Percentiles rank a stretch among this genome's conserved stretches.
Evolutionary conservation across 73 alveolate genomes (phyloP).

Genomic region (Tetrahymena borealis): DNA sequence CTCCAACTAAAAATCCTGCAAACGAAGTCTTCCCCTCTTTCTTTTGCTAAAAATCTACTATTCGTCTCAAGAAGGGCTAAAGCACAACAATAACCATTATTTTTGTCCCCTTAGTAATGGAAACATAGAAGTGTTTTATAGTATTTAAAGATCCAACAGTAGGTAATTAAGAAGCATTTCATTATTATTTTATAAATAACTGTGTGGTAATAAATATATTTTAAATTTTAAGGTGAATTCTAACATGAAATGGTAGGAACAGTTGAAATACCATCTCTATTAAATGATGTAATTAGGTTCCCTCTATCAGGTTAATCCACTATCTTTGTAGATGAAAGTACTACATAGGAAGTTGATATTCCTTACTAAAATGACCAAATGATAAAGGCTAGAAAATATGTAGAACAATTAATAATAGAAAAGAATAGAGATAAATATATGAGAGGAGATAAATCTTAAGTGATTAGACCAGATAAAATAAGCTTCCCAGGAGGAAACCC

Average conservation of each 20-base stretch:
- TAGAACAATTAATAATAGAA: conserved; percentile 9
- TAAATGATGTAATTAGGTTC: conserved; percentile 10
- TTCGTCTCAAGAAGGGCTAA: conserved; percentile 62
- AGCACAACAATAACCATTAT: conserved; percentile 71
- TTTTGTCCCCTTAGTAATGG: conserved; percentile 89
- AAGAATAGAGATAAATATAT: conserved; percentile 36
- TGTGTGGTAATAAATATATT: no score
- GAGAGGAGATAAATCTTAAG: conserved; percentile 36
- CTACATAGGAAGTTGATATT: conserved; percentile 1
- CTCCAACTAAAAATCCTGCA: neutral
- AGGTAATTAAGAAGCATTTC: conserved; percentile 19
- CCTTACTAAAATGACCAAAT: conserved; percentile 32
- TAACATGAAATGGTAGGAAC: conserved; percentile 32
- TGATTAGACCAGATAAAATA: neutral
- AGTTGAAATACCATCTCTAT: conserved; percentile 27
- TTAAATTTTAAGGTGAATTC: conserved; percentile 9
- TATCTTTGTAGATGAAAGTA: conserved; percentile 16
- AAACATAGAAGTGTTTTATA: conserved; percentile 82
- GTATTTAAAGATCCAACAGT: conserved; percentile 86
- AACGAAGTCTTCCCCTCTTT: conserved; percentile 48
- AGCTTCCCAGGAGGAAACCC: conserved; percentile 30
- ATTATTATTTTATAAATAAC: neutral
- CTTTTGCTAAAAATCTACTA: conserved; percentile 54
- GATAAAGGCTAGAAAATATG: conserved; percentile 15
- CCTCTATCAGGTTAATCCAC: conserved; percentile 12